These are phyloP conservation scores for Castanea mollissima DNA, from an alignment of 306 rosid species.

Conservation along the genomic window DNA sequence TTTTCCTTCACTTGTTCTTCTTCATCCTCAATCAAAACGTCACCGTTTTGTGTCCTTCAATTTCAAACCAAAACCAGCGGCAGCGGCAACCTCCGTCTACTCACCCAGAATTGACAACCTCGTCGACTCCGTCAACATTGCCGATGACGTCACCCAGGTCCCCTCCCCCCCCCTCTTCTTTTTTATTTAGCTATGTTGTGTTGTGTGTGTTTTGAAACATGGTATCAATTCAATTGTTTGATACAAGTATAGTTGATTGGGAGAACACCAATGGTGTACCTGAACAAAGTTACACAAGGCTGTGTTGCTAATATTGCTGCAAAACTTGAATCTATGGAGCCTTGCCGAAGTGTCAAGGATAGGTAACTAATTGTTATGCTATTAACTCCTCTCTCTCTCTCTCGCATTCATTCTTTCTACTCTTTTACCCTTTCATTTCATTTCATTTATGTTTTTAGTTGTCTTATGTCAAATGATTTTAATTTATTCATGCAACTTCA, in stretches of 20 bases:
- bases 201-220: too few species aligned
- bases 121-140: slow-evolving; percentile 82
- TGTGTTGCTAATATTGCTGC: slow-evolving; percentile 88
- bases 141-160: slow-evolving; percentile 94
- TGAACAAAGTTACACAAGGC: slow-evolving; percentile 73
- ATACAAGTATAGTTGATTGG: slow-evolving; percentile 68
- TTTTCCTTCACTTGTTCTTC: too few species aligned
- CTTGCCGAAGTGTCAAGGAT: slow-evolving; percentile 95
- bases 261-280: slow-evolving; percentile 94
- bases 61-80: background rate
- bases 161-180: background rate
- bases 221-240: background rate
- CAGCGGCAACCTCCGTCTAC: slow-evolving; percentile 21
- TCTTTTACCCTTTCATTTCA: too few species aligned
- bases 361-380: slow-evolving; percentile 40
- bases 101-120: slow-evolving; percentile 50
- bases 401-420: too few species aligned
- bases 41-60: slow-evolving; percentile 19
- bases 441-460: too few species aligned
- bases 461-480: too few species aligned
- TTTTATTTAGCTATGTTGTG: too few species aligned
- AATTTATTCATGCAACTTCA: too few species aligned
- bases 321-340: slow-evolving; percentile 97
- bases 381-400: too few species aligned
- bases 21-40: background rate